Evolutionary conservation across 2,329 filamentous ascomycete species (phyloP), one percentile per base, ranked within the genome.

Genomic region (Diaporthe amygdali): DNA sequence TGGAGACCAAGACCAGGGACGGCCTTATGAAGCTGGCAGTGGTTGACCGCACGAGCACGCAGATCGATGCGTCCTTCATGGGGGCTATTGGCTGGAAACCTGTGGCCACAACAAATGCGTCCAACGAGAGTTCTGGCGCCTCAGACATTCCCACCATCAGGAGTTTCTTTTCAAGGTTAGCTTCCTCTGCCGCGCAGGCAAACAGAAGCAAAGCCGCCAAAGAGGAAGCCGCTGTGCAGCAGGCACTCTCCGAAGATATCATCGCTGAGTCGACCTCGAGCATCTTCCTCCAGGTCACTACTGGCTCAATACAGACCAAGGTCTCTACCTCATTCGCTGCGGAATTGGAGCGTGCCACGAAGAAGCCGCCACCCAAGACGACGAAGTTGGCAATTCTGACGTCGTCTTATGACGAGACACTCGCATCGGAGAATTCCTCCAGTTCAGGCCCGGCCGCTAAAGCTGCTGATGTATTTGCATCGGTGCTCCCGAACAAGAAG

Each of bases 281-380:
- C 20, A 95, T 98, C 39, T 98, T 97, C 79, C 85, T 99, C 25
- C 90, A 95, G 61, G 93, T 97, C 25, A 97, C 93, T 56, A 95
- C 95, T 10, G 95, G 96, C 37, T 89, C 90, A 55, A 91, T 98
- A 39, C 89, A 90, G 76, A 97, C 95, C 0, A 93, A 89, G 56
- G 91, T 98, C 1, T 86, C 89, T 25, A 83, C 88, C 37, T 89
- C 87, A 47, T 94, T 98, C 76, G 91, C 94, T 3, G 88, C 91
- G 1, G 97, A 99, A 79, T 88, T 99, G 14, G 95, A 98, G 82
- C 90, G 97, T 73, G 96, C 97, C 20, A 99, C 97, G 1, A 98
- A 98, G 83, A 99, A 99, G 78, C 94, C 95, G 3, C 96, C 97
- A 0, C 96, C 96, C 0, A 97, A 94, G 79, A 89, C 88, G 14